Percentiles rank a stretch among this genome's conserved stretches.
Conservation (phyloP, 768 basidiomycete species). For the Dioszegia aurantiaca region DNA sequence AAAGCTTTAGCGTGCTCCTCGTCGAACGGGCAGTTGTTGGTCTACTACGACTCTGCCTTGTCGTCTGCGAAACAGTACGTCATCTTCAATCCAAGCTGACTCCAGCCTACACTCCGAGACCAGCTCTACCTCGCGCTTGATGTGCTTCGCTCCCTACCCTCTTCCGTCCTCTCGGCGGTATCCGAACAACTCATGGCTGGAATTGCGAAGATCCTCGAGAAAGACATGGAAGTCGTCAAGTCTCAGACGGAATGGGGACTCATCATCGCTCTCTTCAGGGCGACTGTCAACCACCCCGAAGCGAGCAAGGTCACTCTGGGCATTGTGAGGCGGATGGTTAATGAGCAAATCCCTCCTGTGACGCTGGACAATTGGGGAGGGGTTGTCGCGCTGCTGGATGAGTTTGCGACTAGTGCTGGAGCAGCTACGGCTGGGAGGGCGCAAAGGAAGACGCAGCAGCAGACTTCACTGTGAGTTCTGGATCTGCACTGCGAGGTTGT, state of each 20-base stretch:
- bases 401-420: constrained; percentile 76
- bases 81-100: background rate
- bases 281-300: constrained; percentile 79
- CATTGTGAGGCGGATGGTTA: constrained; percentile 65
- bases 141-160: constrained; percentile 74
- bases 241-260: constrained; percentile 96
- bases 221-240: constrained; percentile 71
- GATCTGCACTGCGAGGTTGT: background rate
- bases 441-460: constrained; percentile 54
- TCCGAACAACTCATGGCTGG: constrained; percentile 88
- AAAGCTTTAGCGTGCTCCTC: constrained; percentile 80
- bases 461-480: constrained; percentile 33
- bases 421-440: constrained; percentile 60
- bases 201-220: constrained; percentile 71
- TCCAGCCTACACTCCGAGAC: constrained; percentile 62
- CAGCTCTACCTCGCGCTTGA: constrained; percentile 94
- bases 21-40: constrained; percentile 92
- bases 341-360: constrained; percentile 9
- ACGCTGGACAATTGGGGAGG: constrained; percentile 71
- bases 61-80: constrained; percentile 69
- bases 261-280: constrained; percentile 79
- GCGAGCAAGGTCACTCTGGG: constrained; percentile 82
- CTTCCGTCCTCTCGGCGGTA: constrained; percentile 71
- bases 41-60: constrained; percentile 72
- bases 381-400: constrained; percentile 75